These are phyloP conservation scores for Trametes hirsuta DNA, from an alignment of 1,284 basidiomycete genomes.

Conservation along the genomic window DNA sequence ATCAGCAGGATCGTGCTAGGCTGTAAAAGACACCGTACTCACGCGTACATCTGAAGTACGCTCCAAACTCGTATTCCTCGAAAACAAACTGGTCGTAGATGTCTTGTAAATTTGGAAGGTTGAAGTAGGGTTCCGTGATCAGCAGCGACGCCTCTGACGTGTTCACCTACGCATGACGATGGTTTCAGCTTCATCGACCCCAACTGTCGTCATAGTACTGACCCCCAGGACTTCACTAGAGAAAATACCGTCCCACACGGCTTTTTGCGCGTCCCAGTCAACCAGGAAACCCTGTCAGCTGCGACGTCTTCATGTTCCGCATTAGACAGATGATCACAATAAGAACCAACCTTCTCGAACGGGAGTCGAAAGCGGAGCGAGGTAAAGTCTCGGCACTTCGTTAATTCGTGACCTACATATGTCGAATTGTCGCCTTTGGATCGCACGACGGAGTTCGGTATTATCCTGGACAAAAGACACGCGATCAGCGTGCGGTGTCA, in stretches of 20 bases:
- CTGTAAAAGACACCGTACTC: slow-evolving; percentile 38
- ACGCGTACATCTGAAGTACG: slow-evolving; percentile 84
- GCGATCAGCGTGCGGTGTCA: background rate
- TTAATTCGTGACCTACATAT: slow-evolving; percentile 84
- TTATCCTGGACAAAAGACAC: slow-evolving; percentile 48
- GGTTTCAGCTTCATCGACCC: slow-evolving; percentile 6
- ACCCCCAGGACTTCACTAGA: slow-evolving; percentile 72
- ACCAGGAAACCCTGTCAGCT: slow-evolving; percentile 78
- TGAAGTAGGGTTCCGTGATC: slow-evolving; percentile 93
- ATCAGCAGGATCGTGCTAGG: slow-evolving; percentile 16
- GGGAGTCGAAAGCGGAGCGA: slow-evolving; percentile 82
- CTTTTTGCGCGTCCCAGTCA: slow-evolving; percentile 92
- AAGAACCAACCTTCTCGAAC: slow-evolving; percentile 75
- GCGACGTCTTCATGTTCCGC: slow-evolving; percentile 5
- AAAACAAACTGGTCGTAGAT: slow-evolving; percentile 94
- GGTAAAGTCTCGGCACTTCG: slow-evolving; percentile 74
- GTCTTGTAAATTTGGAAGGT: slow-evolving; percentile 88
- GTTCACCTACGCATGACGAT: slow-evolving; percentile 56
- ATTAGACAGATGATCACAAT: slow-evolving; percentile 4
- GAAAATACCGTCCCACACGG: slow-evolving; percentile 88
- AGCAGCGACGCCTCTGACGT: slow-evolving; percentile 74
- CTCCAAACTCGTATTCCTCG: slow-evolving; percentile 93
- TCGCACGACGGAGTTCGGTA: slow-evolving; percentile 80
- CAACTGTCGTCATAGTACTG: slow-evolving; percentile 30
- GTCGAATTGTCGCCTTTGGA: slow-evolving; percentile 79